phyloP scores from a whole-genome alignment of 495 filamentous ascomycete genomes.

The Penicillium tannophilum region DNA sequence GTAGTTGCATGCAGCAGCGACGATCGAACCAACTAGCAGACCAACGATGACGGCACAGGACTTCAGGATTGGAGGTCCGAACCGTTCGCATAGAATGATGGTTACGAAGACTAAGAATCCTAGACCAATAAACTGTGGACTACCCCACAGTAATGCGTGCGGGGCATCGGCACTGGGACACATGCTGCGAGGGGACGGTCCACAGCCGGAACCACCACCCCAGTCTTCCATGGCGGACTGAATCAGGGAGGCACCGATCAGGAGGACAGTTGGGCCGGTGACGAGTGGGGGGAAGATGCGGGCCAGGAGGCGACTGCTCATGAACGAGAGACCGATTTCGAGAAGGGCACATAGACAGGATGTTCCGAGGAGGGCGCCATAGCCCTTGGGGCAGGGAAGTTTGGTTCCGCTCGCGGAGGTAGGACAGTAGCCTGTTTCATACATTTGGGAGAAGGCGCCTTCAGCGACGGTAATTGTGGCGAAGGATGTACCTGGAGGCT shows the following conservation, averaged over 20 bases:
- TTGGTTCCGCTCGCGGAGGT: slow-evolving; percentile 60
- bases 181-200: slow-evolving; percentile 48
- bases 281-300: slow-evolving; percentile 87
- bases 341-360: slow-evolving; percentile 53
- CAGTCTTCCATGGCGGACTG: slow-evolving; percentile 78
- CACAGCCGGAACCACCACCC: slow-evolving; percentile 78
- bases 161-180: slow-evolving; percentile 76
- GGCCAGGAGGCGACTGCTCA: slow-evolving; percentile 68
- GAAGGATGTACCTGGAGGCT: slow-evolving; percentile 57
- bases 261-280: slow-evolving; percentile 79
- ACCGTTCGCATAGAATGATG: slow-evolving; percentile 82
- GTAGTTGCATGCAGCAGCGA: slow-evolving; percentile 82
- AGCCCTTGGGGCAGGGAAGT: slow-evolving; percentile 81
- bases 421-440: slow-evolving; percentile 76
- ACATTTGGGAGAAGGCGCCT: slow-evolving; percentile 83
- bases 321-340: slow-evolving; percentile 48
- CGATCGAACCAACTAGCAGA: slow-evolving; percentile 82
- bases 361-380: slow-evolving; percentile 83
- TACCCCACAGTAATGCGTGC: slow-evolving; percentile 85
- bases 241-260: slow-evolving; percentile 77
- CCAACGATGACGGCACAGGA: slow-evolving; percentile 78
- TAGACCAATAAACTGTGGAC: slow-evolving; percentile 82
- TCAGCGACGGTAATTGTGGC: slow-evolving; percentile 82
- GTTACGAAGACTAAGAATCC: slow-evolving; percentile 91
- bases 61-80: slow-evolving; percentile 79